Conservation (phyloP, 805 yeast species). For the Metschnikowia peoriensis region DNA sequence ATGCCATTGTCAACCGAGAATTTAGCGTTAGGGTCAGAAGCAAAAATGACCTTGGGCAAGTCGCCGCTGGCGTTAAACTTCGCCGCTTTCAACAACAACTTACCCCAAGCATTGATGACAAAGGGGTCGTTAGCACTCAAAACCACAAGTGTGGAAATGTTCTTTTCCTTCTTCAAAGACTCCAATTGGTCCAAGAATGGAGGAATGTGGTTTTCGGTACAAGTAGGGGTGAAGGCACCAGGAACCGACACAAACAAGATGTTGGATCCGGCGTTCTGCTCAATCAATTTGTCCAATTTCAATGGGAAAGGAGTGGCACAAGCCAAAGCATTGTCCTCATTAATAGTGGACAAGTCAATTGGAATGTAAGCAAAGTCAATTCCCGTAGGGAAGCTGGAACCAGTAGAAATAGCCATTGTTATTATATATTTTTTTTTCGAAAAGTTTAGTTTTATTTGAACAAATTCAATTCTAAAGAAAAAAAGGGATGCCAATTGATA, state of each 20-base stretch:
- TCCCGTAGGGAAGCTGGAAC: constrained; percentile 34
- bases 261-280: constrained; percentile 23
- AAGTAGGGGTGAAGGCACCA: constrained; percentile 45
- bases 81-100: constrained; percentile 32
- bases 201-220: constrained; percentile 46
- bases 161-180: constrained; percentile 27
- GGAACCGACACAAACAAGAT: constrained; percentile 41
- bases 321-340: constrained; percentile 26
- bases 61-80: constrained; percentile 11
- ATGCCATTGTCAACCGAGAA: constrained; percentile 31
- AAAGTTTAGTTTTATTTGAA: background rate
- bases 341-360: constrained; percentile 27
- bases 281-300: constrained; percentile 32
- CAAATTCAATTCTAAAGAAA: background rate
- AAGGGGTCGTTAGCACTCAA: constrained; percentile 44
- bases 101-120: constrained; percentile 45
- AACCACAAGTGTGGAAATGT: constrained; percentile 33
- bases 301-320: constrained; percentile 37
- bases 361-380: constrained; percentile 39
- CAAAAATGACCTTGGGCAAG: constrained; percentile 33
- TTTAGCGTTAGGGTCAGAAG: constrained; percentile 38
- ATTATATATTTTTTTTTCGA: background rate
- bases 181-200: constrained; percentile 32
- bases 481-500: background rate
- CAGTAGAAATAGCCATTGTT: constrained; percentile 22